These are phyloP conservation scores for Aphanomyces stellatus DNA, from an alignment of 352 stramenopile species.

Conservation along the genomic window DNA sequence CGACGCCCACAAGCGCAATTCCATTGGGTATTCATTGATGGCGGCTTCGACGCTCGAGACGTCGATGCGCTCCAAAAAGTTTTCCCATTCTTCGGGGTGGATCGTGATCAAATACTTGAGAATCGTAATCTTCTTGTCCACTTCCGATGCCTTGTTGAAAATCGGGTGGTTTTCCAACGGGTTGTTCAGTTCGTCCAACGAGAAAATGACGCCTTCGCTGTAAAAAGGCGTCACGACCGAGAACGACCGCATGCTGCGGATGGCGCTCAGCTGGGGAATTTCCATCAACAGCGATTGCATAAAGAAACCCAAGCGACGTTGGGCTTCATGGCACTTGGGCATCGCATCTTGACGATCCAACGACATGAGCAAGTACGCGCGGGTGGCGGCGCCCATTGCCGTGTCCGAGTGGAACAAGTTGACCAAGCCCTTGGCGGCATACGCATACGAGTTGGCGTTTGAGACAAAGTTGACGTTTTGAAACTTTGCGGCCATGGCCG, in stretches of 20 bases:
- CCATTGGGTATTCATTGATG: slow-evolving; percentile 55
- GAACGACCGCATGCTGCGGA: slow-evolving; percentile 81
- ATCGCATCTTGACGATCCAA: slow-evolving; percentile 60
- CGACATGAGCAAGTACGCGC: slow-evolving; percentile 53
- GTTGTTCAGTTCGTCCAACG: slow-evolving; percentile 69
- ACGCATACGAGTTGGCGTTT: slow-evolving; percentile 55
- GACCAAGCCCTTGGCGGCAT: slow-evolving; percentile 49
- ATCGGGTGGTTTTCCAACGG: slow-evolving; percentile 78
- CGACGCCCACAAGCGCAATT: slow-evolving; percentile 73
- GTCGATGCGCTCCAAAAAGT: slow-evolving; percentile 76
- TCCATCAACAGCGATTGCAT: slow-evolving; percentile 84
- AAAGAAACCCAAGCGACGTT: slow-evolving; percentile 75
- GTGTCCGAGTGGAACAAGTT: slow-evolving; percentile 67
- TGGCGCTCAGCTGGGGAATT: slow-evolving; percentile 64
- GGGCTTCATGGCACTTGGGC: slow-evolving; percentile 41
- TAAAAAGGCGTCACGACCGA: slow-evolving; percentile 81
- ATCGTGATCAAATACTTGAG: slow-evolving; percentile 81
- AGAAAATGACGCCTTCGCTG: slow-evolving; percentile 72
- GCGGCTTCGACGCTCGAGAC: slow-evolving; percentile 63
- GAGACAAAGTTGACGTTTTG: slow-evolving; percentile 68
- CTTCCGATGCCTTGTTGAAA: slow-evolving; percentile 75
- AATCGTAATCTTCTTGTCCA: slow-evolving; percentile 79
- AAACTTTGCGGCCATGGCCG: slow-evolving; percentile 59
- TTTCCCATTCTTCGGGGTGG: slow-evolving; percentile 77
- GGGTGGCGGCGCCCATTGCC: slow-evolving; percentile 61